Conservation (phyloP, 1,139 yeast genomes). For the Ogataea hybrid region DNA sequence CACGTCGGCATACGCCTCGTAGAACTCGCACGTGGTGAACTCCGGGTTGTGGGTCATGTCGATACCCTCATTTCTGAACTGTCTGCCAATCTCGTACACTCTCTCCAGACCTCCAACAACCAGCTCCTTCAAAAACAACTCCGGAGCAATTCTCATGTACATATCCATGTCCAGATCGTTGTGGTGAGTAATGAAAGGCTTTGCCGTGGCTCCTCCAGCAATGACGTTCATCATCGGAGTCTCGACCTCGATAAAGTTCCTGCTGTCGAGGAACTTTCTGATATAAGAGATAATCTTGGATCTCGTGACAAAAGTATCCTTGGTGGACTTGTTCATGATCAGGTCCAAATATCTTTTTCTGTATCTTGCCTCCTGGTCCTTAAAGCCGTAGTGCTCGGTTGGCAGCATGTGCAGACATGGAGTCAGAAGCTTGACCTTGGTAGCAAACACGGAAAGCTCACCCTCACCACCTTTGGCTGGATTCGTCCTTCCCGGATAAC, state of each 20-base stretch:
- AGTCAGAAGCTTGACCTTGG: constrained; percentile 74
- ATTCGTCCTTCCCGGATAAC: constrained; percentile 95
- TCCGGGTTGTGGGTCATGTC: constrained; percentile 98
- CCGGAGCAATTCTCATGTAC: constrained; percentile 99
- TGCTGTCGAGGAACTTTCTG: constrained; percentile 79
- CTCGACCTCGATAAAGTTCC: constrained; percentile 93
- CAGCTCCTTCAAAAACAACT: constrained; percentile 90
- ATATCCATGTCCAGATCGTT: constrained; percentile 94
- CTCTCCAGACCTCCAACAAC: constrained; percentile 99
- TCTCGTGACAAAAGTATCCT: constrained; percentile 80
- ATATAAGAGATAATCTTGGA: constrained; percentile 87
- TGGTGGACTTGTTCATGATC: constrained; percentile 69
- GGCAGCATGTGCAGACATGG: constrained; percentile 99
- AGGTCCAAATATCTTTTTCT: constrained; percentile 95
- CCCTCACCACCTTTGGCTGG: constrained; percentile 99
- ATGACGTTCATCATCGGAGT: constrained; percentile 98
- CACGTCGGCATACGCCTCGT: constrained; percentile 92
- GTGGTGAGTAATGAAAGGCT: constrained; percentile 96
- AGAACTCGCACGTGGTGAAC: constrained; percentile 96
- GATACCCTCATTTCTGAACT: constrained; percentile 98
- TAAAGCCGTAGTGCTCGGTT: constrained; percentile 96
- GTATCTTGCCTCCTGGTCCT: constrained; percentile 96
- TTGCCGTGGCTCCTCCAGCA: constrained; percentile 99
- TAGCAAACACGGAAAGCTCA: constrained; percentile 89
- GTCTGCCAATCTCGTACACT: constrained; percentile 98